A percentile compares a stretch with the other conserved stretches of the same genome.
These are phyloP conservation scores for Cenococcum geophilum DNA, from an alignment of 495 filamentous ascomycete species.

Conservation along the genomic window DNA sequence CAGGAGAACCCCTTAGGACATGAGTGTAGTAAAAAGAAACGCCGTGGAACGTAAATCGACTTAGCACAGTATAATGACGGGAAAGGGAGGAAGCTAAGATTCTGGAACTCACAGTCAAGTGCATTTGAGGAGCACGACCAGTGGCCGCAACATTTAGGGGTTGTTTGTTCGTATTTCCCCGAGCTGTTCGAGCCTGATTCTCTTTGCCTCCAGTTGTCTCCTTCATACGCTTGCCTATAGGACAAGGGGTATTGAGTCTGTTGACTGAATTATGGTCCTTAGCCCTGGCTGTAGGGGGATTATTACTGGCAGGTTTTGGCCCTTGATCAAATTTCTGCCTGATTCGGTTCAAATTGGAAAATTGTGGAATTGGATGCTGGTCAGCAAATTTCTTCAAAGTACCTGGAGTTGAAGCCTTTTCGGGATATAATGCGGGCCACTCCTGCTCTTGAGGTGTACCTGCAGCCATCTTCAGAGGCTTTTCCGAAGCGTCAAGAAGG, in stretches of 20 bases:
- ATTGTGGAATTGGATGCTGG: not conserved
- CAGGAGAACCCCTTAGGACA: no score
- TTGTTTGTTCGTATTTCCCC: no score
- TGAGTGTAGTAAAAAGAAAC: no score
- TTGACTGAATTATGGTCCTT: not conserved
- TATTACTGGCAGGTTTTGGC: not conserved
- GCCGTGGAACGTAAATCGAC: no score
- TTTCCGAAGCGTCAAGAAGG: slow-evolving; percentile 22
- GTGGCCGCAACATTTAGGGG: no score
- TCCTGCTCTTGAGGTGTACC: slow-evolving; percentile 16
- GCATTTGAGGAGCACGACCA: no score
- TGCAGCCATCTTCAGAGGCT: not conserved
- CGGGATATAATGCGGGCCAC: slow-evolving; percentile 13
- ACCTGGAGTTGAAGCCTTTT: slow-evolving; percentile 1
- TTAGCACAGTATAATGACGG: no score
- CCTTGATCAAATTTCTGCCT: no score
- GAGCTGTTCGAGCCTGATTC: not conserved
- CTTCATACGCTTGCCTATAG: not conserved
- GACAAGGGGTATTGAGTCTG: not conserved
- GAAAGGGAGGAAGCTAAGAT: no score
- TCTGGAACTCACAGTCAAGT: no score
- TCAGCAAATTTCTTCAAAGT: not conserved
- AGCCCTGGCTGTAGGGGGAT: not conserved
- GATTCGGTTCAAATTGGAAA: not conserved
- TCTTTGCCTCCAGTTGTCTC: not conserved